Evolutionary conservation across 257 asterid species (phyloP).

Genomic region (Solanum arcanum): DNA sequence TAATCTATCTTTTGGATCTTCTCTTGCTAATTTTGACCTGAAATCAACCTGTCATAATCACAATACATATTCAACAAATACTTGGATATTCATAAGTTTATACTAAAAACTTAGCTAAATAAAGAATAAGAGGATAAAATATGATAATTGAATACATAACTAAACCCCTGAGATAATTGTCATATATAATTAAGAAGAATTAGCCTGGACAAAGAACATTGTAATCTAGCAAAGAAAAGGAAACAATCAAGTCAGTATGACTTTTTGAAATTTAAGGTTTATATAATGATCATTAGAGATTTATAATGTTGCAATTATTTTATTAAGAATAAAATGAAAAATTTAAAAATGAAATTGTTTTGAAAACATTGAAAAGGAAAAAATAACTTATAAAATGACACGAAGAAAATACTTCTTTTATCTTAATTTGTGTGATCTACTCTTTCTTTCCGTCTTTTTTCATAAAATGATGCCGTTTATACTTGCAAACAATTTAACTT

Average conservation of each 20-base stretch:
- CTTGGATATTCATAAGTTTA: background rate
- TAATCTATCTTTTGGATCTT: background rate
- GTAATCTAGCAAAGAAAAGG: background rate
- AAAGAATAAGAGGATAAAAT: background rate
- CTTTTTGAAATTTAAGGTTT: no score
- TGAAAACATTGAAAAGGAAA: no score
- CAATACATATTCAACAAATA: no score
- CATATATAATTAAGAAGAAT: background rate
- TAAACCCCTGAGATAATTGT: background rate
- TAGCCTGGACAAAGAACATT: background rate
- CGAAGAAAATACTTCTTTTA: no score
- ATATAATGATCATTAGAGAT: no score
- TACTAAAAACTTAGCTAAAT: background rate
- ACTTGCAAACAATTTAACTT: background rate
- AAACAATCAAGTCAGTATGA: no score
- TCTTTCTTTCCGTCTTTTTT: no score
- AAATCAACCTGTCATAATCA: background rate
- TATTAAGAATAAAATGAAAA: no score
- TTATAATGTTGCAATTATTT: no score
- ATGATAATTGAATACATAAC: background rate
- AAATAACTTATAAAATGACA: no score
- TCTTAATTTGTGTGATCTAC: no score
- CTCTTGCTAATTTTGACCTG: background rate
- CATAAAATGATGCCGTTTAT: background rate
- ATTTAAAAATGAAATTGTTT: no score